Conservation (phyloP, 805 yeast genomes). For the Wickerhamiella slavikovae region DNA sequence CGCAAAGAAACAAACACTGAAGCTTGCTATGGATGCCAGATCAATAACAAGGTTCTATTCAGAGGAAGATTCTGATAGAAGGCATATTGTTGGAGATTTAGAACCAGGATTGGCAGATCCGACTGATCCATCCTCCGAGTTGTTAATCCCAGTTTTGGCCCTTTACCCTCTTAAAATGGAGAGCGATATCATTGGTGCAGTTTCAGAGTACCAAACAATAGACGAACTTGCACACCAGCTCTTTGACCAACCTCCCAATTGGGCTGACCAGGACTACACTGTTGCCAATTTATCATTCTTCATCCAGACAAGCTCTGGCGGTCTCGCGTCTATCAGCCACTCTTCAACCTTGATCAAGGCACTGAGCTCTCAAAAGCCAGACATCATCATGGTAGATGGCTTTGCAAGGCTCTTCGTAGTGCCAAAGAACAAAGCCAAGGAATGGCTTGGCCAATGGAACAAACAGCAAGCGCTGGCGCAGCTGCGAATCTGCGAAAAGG, state of each 20-base stretch:
- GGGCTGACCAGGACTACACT: slow-evolving; percentile 41
- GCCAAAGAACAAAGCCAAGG: slow-evolving; percentile 43
- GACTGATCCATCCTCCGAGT: slow-evolving; percentile 35
- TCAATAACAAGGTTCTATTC: slow-evolving; percentile 17
- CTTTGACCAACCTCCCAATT: slow-evolving; percentile 43
- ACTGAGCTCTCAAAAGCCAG: slow-evolving; percentile 38
- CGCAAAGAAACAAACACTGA: slow-evolving; percentile 16
- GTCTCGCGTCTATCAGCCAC: slow-evolving; percentile 68
- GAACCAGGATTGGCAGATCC: slow-evolving; percentile 12
- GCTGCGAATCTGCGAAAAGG: not conserved
- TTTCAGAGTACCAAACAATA: slow-evolving; percentile 54
- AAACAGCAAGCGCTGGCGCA: slow-evolving; percentile 11
- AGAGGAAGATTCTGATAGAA: slow-evolving; percentile 22
- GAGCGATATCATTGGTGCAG: slow-evolving; percentile 59
- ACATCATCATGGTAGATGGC: slow-evolving; percentile 59
- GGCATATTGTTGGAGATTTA: slow-evolving; percentile 22
- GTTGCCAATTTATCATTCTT: slow-evolving; percentile 43
- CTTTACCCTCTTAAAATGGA: slow-evolving; percentile 70
- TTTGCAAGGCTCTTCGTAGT: slow-evolving; percentile 55
- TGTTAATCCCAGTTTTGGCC: slow-evolving; percentile 62
- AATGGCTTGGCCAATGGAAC: slow-evolving; percentile 32
- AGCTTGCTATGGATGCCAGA: slow-evolving; percentile 41
- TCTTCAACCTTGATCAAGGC: slow-evolving; percentile 46
- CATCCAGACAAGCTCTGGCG: slow-evolving; percentile 70
- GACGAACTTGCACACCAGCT: slow-evolving; percentile 39